Base-by-base conservation (phyloP, 345 rosid genomes). In the Murraya paniculata region DNA sequence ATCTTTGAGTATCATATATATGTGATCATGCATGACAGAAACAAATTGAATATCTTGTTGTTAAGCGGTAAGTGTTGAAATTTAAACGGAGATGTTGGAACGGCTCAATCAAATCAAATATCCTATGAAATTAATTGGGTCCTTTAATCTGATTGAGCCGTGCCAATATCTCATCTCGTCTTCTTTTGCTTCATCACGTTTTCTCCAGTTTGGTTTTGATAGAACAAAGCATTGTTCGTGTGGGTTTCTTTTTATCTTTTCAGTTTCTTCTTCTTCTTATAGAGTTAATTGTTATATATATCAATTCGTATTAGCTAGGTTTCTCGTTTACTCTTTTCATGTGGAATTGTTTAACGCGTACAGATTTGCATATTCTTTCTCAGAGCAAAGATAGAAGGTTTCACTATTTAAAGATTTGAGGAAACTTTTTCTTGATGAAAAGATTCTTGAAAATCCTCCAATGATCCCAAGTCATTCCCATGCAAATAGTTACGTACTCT, bases 101-200 rank as follows among this genome's bases (percentile, higher is more conserved):
- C 80, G 89, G 90, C 86, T 89, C 91, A 89, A 89, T 89, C 92
- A 86, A 77, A 78, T 86, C 59, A 85, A 86, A 86, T 86, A 78
- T 85, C 91, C 83, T 82, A 39, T 79, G 27, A 27, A 28, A 21
- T 21, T 1, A 45, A 41, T 74, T 81, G 89, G 89, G 86, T 85
- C 86, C 62, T 90, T 87, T 89, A 77, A 84, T 89, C 87, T 87
- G 94, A 90, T 90, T 90, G 92, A 90, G 90, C 94, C 94, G 92
- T 81, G 94, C 94, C 89, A 90, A 88, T 90, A 88, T 90, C 94
- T 45, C 16, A 1, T 45, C 16, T 24, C 71, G 50, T 71, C 64
- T 62, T 24, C 57, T 57, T 64, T 53, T 3, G 61, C 28, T 76
- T 45, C 27, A 6, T 73, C 18, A 21, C 25, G 25, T 18, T 70